These are phyloP conservation scores for Lentinula raphanica DNA, from an alignment of 768 basidiomycete genomes.

Conservation along the genomic window DNA sequence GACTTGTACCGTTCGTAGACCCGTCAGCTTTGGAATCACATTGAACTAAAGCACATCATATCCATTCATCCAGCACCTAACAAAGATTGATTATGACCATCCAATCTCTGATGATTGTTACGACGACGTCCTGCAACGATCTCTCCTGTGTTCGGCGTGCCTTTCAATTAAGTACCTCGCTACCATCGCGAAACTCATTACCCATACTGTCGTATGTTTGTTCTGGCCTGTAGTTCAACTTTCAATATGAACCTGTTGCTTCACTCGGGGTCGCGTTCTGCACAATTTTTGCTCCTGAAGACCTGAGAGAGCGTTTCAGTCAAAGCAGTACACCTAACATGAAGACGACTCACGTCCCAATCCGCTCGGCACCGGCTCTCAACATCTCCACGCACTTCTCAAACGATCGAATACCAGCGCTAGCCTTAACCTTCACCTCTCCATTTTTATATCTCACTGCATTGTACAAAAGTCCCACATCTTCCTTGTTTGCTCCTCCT, in stretches of 20 bases:
- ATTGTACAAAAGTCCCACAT: conserved; percentile 40
- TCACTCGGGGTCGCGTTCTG: conserved; percentile 13
- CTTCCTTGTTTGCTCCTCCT: conserved; percentile 40
- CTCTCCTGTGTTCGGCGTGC: too few relatives aligned
- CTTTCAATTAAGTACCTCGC: too few relatives aligned
- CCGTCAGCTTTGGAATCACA: too few relatives aligned
- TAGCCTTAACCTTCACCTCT: conserved; percentile 44
- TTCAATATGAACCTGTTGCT: not conserved
- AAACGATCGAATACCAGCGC: conserved; percentile 44
- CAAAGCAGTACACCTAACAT: not conserved
- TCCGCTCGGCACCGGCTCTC: conserved; percentile 43
- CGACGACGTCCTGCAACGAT: too few relatives aligned
- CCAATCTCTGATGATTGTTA: too few relatives aligned
- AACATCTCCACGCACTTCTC: conserved; percentile 44
- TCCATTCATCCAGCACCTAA: too few relatives aligned
- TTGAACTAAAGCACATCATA: too few relatives aligned
- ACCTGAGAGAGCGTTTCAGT: conserved; percentile 10
- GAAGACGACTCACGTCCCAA: conserved; percentile 41
- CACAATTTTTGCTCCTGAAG: conserved; percentile 23
- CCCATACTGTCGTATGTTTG: too few relatives aligned
- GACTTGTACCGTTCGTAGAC: too few relatives aligned
- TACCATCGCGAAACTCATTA: too few relatives aligned
- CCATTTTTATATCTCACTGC: conserved; percentile 32
- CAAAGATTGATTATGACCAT: too few relatives aligned
- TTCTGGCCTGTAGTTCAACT: not conserved